Evolutionary conservation across 23 red algal species (phyloP), one percentile per base, ranked within the genome.

Genomic region (Chondrus crispus): DNA sequence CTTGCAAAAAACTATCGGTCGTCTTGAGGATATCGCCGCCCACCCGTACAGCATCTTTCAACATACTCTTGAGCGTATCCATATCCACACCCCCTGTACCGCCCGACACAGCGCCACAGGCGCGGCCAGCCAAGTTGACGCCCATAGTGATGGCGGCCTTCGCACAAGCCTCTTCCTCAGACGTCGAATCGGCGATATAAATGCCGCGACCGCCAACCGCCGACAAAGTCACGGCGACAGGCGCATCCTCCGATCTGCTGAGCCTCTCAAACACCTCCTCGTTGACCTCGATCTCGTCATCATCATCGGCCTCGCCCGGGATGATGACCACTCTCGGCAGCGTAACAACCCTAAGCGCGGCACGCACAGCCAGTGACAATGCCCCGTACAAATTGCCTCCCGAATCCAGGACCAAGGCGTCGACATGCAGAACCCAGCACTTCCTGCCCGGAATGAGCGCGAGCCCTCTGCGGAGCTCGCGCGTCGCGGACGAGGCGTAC

Each of bases 361-460:
- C 87, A 5, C 94, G 82, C 19, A 93, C 90, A 71, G 94, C 94
- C 11, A 96, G 69, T 8, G 88, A 87, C 16, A 91, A 42, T 6
- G 86, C 94, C 26, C 89, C 94, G 48, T 85, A 79, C 43, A 90
- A 49, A 50, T 84, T 82, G 16, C 94, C 94, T 19, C 94, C 94
- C 13, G 78, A 74, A 35, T 84, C 85, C 28, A 96, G 74, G 36
- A 96, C 94, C 62, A 96, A 48, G 22, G 84, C 90, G 62, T 96
- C 94, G 19, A 96, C 68, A 51, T 89, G 66, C 20, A 96, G 68
- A 11, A 96, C 32, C 94, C 94, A 96, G 49, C 85, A 90, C 57
- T 88, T 83, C 43, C 75, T 58, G n/a, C 76, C 64, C 37, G 42
- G 70, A 74, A 91, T 91, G 9, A 95, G 51, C 30, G 38, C 62